Evolutionary conservation across 805 yeast species (phyloP).

Genomic region (Wickerhamomyces subpelliculosus): DNA sequence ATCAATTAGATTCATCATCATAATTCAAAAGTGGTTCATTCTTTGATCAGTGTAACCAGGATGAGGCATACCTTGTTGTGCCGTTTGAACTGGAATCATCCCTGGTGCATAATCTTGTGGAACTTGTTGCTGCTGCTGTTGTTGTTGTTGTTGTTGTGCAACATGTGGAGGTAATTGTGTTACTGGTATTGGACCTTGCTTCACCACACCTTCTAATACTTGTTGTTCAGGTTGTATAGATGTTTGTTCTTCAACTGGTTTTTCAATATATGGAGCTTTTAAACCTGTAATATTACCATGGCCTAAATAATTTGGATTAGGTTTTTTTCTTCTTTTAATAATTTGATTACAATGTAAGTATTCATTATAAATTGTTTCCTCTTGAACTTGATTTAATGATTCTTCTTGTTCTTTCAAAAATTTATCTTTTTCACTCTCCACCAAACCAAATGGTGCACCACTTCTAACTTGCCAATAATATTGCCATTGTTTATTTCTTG

Average conservation of each 20-base stretch:
- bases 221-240: neutral
- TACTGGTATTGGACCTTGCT: neutral
- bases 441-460: conserved; percentile 31
- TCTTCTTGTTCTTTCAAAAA: conserved; percentile 25
- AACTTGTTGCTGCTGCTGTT: neutral
- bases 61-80: too few relatives aligned
- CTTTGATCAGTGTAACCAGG: too few relatives aligned
- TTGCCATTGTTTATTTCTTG: conserved; percentile 41
- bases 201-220: too few relatives aligned
- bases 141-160: neutral
- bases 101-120: neutral
- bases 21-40: too few relatives aligned
- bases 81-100: too few relatives aligned
- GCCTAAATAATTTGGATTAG: conserved; percentile 43
- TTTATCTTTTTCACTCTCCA: conserved; percentile 17
- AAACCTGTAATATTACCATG: conserved; percentile 36
- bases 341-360: conserved; percentile 35
- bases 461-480: conserved; percentile 38
- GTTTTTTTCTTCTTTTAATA: conserved; percentile 35
- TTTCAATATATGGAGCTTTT: conserved; percentile 36
- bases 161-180: conserved; percentile 23
- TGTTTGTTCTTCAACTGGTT: conserved; percentile 3
- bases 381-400: conserved; percentile 22
- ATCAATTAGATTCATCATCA: too few relatives aligned
- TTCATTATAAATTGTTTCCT: conserved; percentile 29